Conservation (phyloP, 2,329 filamentous ascomycete genomes). For the Trichoderma sp. region DNA sequence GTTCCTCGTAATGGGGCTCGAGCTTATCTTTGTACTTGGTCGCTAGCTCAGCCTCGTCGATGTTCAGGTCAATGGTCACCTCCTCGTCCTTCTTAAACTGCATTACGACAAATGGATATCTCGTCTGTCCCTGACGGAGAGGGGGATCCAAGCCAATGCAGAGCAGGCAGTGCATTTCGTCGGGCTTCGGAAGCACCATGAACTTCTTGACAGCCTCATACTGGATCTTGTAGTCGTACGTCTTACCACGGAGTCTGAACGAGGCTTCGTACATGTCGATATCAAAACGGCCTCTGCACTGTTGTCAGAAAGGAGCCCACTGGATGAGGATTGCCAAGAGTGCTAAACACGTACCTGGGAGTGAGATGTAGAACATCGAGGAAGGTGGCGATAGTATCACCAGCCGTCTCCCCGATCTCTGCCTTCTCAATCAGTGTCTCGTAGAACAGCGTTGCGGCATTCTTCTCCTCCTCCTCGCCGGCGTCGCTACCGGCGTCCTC, state of each 20-base stretch:
- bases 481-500: constrained; percentile 66
- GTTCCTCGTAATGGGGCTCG: constrained; percentile 85
- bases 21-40: constrained; percentile 86
- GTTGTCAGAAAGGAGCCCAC: not conserved
- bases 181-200: constrained; percentile 97
- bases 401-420: constrained; percentile 98
- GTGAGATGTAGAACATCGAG: constrained; percentile 95
- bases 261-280: constrained; percentile 99
- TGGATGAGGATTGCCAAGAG: not conserved
- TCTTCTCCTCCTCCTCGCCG: constrained; percentile 69
- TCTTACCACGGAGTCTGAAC: constrained; percentile 95
- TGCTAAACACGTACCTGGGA: constrained; percentile 59
- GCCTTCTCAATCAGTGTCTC: constrained; percentile 98
- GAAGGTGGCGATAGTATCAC: constrained; percentile 96
- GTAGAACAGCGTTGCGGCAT: constrained; percentile 95
- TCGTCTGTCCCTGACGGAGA: constrained; percentile 91
- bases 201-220: constrained; percentile 98
- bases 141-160: constrained; percentile 93
- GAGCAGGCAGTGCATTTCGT: constrained; percentile 93
- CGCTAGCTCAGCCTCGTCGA: constrained; percentile 84
- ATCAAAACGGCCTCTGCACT: constrained; percentile 87
- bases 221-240: constrained; percentile 99
- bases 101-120: constrained; percentile 98
- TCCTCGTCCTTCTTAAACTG: constrained; percentile 98
- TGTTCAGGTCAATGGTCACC: constrained; percentile 92